phyloP scores from a whole-genome alignment of 352 stramenopile genomes.

The Phytophthora quininea region DNA sequence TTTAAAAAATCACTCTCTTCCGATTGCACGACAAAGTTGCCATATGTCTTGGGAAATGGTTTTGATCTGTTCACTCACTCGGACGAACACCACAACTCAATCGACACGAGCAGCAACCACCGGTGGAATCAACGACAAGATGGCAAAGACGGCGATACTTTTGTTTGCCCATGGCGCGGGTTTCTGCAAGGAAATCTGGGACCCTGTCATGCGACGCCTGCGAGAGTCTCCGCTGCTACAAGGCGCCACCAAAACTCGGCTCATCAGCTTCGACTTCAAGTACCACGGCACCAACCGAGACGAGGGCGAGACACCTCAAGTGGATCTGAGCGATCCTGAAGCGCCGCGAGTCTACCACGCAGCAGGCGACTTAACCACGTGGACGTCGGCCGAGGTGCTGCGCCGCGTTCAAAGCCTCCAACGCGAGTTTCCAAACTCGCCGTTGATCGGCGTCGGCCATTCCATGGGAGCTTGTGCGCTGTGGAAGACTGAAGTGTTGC shows the following conservation, averaged over 20 bases:
- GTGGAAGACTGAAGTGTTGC: slow-evolving; percentile 32
- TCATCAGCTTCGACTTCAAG: slow-evolving; percentile 31
- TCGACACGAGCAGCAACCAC: not conserved
- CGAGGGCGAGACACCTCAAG: slow-evolving; percentile 21
- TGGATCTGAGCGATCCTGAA: slow-evolving; percentile 28
- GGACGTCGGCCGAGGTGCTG: slow-evolving; percentile 22
- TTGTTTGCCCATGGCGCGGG: slow-evolving; percentile 43
- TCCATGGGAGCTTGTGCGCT: slow-evolving; percentile 42
- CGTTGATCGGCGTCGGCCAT: slow-evolving; percentile 44
- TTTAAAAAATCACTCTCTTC: too few species aligned
- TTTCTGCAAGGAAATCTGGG: slow-evolving; percentile 47
- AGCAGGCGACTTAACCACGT: slow-evolving; percentile 20
- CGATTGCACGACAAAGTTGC: too few species aligned
- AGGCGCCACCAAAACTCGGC: slow-evolving; percentile 16
- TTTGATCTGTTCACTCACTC: too few species aligned
- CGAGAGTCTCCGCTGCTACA: slow-evolving; percentile 35
- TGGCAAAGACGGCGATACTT: slow-evolving; percentile 21
- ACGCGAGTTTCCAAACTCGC: slow-evolving; percentile 13
- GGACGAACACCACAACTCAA: not conserved
- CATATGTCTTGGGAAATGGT: too few species aligned
- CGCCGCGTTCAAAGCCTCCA: slow-evolving; percentile 20
- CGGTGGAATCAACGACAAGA: not conserved
- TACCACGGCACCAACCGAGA: slow-evolving; percentile 37
- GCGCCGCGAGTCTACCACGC: slow-evolving; percentile 36
- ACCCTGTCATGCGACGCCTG: slow-evolving; percentile 39